phyloP scores from a whole-genome alignment of 2,329 filamentous ascomycete species.

The Pseudocercospora fijiensis region DNA sequence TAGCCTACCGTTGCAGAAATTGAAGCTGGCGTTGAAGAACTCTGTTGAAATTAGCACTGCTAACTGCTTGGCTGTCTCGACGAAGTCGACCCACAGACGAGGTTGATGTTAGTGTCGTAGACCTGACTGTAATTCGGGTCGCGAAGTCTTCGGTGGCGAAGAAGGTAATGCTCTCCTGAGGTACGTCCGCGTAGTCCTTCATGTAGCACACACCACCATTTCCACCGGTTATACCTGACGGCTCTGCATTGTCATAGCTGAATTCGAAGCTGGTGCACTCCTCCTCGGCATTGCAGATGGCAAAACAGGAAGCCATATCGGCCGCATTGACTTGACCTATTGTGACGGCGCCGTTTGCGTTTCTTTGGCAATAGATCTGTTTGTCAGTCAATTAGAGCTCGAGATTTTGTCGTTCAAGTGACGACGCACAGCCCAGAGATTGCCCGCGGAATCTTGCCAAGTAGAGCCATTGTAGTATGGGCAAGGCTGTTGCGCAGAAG shows the following conservation, averaged over 20 bases:
- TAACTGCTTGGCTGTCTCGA: background rate
- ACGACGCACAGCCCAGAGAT: background rate
- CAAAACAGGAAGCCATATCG: background rate
- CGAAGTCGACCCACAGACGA: background rate
- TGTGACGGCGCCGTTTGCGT: background rate
- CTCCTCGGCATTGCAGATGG: background rate
- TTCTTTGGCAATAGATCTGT: background rate
- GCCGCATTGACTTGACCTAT: background rate
- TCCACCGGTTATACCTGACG: background rate
- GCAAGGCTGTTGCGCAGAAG: slow-evolving; percentile 4
- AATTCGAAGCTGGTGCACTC: background rate
- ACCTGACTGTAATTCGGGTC: background rate
- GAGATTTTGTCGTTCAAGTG: background rate
- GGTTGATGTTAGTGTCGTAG: background rate
- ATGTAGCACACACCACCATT: background rate
- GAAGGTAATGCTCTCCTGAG: background rate
- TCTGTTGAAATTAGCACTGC: background rate
- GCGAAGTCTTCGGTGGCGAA: background rate
- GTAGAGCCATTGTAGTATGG: slow-evolving; percentile 8
- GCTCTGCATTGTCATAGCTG: background rate
- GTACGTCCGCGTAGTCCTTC: background rate
- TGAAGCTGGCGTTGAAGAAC: background rate
- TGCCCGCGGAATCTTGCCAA: background rate
- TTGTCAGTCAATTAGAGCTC: background rate
- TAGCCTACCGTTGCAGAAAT: background rate